phyloP scores from a whole-genome alignment of 2,329 filamentous ascomycete species.

The Colletotrichum cuscutae region DNA sequence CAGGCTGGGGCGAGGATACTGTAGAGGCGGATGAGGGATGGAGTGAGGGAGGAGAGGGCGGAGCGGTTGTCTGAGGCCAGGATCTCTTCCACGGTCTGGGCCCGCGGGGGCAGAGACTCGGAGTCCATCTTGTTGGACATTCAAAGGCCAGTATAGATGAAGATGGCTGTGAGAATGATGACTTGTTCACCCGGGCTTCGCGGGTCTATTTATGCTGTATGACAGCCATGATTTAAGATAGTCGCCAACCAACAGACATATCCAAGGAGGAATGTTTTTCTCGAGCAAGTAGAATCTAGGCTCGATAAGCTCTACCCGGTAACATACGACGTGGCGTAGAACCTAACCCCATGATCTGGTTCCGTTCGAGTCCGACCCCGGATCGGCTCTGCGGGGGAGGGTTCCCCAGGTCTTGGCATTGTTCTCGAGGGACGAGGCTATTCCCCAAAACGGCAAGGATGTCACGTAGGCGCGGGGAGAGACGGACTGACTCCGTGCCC shows the following conservation, averaged over 20 bases:
- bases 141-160: background rate
- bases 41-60: background rate
- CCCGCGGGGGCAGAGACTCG: background rate
- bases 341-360: background rate
- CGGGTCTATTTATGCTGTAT: background rate
- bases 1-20: conserved; percentile 19
- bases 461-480: conserved; percentile 23
- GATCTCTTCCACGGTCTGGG: background rate
- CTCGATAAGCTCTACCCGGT: background rate
- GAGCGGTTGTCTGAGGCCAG: background rate
- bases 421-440: background rate
- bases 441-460: background rate
- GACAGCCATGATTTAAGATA: background rate
- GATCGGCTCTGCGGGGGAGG: background rate
- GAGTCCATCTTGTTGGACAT: background rate
- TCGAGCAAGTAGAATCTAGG: background rate
- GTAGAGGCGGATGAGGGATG: background rate
- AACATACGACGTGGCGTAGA: background rate
- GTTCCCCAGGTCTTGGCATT: background rate
- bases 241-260: background rate
- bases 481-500: background rate
- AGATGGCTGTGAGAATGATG: background rate
- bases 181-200: background rate
- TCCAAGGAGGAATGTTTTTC: background rate
- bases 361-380: background rate